Conservation (phyloP, 768 basidiomycete species). For the Tephrocybe sp. region DNA sequence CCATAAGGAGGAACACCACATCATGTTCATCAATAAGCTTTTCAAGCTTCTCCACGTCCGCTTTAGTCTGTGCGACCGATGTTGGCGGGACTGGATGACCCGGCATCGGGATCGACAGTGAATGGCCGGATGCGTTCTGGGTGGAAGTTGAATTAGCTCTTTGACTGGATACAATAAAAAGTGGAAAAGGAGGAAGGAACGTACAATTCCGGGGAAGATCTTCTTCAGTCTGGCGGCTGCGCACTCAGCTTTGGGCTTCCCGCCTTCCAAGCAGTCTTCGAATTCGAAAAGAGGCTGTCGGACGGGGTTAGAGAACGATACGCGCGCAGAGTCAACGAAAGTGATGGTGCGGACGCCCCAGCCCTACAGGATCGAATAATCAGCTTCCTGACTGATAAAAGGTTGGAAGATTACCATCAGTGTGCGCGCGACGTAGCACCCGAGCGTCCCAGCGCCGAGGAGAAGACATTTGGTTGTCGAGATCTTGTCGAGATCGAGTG, state of each 20-base stretch:
- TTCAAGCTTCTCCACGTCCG: constrained; percentile 75
- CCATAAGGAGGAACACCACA: constrained; percentile 92
- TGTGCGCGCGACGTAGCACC: constrained; percentile 92
- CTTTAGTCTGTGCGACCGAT: constrained; percentile 53
- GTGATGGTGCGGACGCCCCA: constrained; percentile 97
- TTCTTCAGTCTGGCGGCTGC: constrained; percentile 84
- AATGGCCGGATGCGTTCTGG: constrained; percentile 82
- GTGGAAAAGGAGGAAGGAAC: constrained; percentile 25
- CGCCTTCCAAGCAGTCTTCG: constrained; percentile 88
- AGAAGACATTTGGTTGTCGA: constrained; percentile 78
- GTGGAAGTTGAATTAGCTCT: no score
- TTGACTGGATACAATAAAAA: neutral
- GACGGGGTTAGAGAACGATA: constrained; percentile 97
- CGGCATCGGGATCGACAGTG: constrained; percentile 92
- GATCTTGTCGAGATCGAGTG: constrained; percentile 86
- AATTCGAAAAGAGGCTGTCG: constrained; percentile 97
- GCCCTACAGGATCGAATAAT: constrained; percentile 47
- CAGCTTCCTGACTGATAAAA: neutral
- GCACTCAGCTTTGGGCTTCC: constrained; percentile 90
- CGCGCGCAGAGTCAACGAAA: constrained; percentile 85
- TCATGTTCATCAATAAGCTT: constrained; percentile 83
- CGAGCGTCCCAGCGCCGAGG: constrained; percentile 93
- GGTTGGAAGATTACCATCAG: constrained; percentile 68
- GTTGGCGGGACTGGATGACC: constrained; percentile 79
- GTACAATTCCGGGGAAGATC: constrained; percentile 91